Evolutionary conservation across 306 rosid species (phyloP).

Genomic region (Sophora flavescens): DNA sequence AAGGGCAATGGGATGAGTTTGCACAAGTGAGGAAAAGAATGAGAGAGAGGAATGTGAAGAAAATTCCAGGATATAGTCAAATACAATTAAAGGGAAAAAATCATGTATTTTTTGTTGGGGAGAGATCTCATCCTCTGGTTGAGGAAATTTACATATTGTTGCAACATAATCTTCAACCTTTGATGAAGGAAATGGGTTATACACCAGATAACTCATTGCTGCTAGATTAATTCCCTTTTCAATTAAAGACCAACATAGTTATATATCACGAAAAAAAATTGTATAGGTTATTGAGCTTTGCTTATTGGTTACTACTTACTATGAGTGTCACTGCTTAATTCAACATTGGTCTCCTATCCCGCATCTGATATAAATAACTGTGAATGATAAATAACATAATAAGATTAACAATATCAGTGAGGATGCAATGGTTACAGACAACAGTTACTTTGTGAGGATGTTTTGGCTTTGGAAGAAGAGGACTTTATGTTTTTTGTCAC

Average conservation of each 20-base stretch:
- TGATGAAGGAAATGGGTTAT: conserved; percentile 52
- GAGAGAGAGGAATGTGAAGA: conserved; percentile 60
- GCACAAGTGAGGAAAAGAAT: conserved; percentile 59
- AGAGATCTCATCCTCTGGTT: conserved; percentile 55
- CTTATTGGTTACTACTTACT: conserved; percentile 9
- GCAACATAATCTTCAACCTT: conserved; percentile 56
- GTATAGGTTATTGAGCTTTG: conserved; percentile 7
- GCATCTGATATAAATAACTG: conserved; percentile 1
- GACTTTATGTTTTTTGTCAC: conserved; percentile 14
- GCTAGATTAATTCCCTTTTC: conserved; percentile 29
- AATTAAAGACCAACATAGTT: conserved; percentile 25
- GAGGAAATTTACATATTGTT: conserved; percentile 51
- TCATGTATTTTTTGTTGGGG: conserved; percentile 55
- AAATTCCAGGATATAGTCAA: conserved; percentile 58
- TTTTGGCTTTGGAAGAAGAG: conserved; percentile 31
- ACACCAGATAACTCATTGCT: conserved; percentile 33
- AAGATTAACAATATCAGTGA: not conserved
- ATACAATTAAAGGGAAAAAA: conserved; percentile 53
- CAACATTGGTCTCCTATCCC: conserved; percentile 1
- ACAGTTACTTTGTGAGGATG: conserved; percentile 8
- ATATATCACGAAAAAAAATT: not conserved
- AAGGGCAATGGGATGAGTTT: conserved; percentile 57
- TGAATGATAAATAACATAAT: not conserved
- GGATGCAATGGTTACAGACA: conserved; percentile 2
- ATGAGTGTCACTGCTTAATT: conserved; percentile 10